Base-by-base conservation (phyloP, 768 basidiomycete species). In the Boletus vermiculosoides region DNA sequence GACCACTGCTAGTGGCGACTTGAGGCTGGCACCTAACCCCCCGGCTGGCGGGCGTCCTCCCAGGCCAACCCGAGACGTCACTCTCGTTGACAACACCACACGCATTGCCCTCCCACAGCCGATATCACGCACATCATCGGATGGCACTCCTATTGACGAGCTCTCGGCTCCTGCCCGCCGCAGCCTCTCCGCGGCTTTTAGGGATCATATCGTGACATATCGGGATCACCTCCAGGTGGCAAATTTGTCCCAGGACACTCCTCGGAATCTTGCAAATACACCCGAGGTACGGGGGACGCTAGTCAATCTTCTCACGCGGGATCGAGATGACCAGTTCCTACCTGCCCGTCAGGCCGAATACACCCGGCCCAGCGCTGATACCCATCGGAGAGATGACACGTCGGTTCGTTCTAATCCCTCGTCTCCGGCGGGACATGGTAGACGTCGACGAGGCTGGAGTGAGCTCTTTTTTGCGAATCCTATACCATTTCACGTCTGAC, bases 391-490 rank as follows among this genome's bases (percentile, higher is more conserved):
- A 40, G 65, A 60, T 11, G 58, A 57, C 1, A 12, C 22, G 4
- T 47, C 60, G 18, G 15, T 37, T 42, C 58, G 47, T 37, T 57
- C 60, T 31, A 48, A 56, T 31, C 48, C 59, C 9, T 52, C 58
- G 20, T 39, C 65, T 51, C 56, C 60, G 0, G 37, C 44, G 37
- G 60, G 55, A 44, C 69, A 59, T 33, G 55, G 57, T 12, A 72
- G 72, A 49, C 71, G 68, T 20, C 65, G 69, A 55, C 64, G 73
- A 52, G 72, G 73, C 48, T 71, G 73, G 71, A 66, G 68, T 73
- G 56, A 52, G 72, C 52, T 22, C 45, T 45, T 12, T 60, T 55
- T 44, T 9, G 13, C 23, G 23, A n/a, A 20, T 49, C 20, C 20
- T 2, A 2, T 23, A 10, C 33, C 13, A 13, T 52, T 58, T 47